phyloP scores from a whole-genome alignment of 495 filamentous ascomycete genomes.

The Hyaloscypha hepaticicola region DNA sequence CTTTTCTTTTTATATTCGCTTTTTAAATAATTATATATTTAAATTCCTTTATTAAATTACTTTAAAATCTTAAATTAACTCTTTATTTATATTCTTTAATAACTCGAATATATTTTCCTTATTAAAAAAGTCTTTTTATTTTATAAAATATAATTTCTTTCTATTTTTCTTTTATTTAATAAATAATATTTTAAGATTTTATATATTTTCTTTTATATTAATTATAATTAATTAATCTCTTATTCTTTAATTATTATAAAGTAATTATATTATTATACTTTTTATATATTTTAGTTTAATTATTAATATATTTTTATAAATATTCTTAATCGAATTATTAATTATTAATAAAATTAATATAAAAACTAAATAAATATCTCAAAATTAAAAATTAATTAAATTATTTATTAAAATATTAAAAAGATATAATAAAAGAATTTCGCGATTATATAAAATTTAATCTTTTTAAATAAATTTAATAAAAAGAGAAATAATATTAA shows the following conservation, averaged over 20 bases:
- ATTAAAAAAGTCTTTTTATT: constrained; percentile 26
- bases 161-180: constrained; percentile 27
- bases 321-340: neutral
- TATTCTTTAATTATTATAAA: constrained; percentile 19
- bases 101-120: constrained; percentile 16
- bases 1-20: too few species aligned
- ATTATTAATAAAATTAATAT: constrained; percentile 8
- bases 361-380: constrained; percentile 14
- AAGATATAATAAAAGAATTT: constrained; percentile 16
- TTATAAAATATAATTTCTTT: constrained; percentile 22
- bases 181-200: constrained; percentile 23
- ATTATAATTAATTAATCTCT: constrained; percentile 3
- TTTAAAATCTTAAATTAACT: too few species aligned
- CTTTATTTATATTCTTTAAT: too few species aligned
- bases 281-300: constrained; percentile 7
- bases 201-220: too few species aligned
- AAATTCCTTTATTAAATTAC: too few species aligned
- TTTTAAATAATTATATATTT: too few species aligned
- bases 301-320: neutral
- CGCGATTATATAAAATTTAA: constrained; percentile 5
- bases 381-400: constrained; percentile 27
- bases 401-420: constrained; percentile 16
- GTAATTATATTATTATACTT: constrained; percentile 19
- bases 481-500: constrained; percentile 14
- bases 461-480: constrained; percentile 10